Evolutionary conservation across 2,329 filamentous ascomycete species (phyloP).

Genomic region (Hawksworthiomyces lignivorus): DNA sequence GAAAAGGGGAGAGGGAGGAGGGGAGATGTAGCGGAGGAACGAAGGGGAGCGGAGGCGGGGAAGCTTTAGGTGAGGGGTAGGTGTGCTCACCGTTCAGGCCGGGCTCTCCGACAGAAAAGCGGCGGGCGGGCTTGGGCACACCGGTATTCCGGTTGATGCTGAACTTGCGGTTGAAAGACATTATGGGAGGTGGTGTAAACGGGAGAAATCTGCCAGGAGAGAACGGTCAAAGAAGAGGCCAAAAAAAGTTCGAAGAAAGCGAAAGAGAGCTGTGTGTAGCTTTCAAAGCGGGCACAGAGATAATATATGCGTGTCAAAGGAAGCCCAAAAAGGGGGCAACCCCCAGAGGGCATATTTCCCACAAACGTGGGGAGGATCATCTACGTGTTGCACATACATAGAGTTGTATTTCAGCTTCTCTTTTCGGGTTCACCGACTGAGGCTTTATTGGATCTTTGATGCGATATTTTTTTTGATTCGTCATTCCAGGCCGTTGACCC

Average conservation of each 20-base stretch:
- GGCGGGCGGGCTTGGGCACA: conserved; percentile 46
- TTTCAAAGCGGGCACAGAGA: no score
- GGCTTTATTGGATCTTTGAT: conserved; percentile 1
- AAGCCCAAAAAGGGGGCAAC: neutral
- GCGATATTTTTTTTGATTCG: conserved; percentile 11
- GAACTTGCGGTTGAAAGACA: conserved; percentile 54
- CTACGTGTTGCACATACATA: no score
- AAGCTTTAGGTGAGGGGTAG: no score
- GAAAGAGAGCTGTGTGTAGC: no score
- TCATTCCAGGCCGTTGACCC: no score
- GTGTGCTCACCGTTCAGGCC: conserved; percentile 43
- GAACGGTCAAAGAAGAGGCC: neutral
- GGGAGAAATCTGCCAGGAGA: neutral
- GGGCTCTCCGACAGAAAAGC: conserved; percentile 54
- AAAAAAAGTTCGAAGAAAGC: neutral
- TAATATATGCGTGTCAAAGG: no score
- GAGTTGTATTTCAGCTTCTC: no score
- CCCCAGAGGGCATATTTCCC: no score
- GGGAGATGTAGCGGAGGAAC: neutral
- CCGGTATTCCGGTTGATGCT: conserved; percentile 61
- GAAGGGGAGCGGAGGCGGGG: no score
- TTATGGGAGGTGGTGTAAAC: conserved; percentile 20
- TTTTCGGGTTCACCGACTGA: conserved; percentile 11
- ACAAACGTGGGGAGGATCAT: no score
- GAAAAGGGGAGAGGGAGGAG: neutral